Percentiles rank a stretch among this genome's conserved stretches.
These are phyloP conservation scores for Candida mesenterica DNA, from an alignment of 1,139 yeast genomes.

Conservation along the genomic window DNA sequence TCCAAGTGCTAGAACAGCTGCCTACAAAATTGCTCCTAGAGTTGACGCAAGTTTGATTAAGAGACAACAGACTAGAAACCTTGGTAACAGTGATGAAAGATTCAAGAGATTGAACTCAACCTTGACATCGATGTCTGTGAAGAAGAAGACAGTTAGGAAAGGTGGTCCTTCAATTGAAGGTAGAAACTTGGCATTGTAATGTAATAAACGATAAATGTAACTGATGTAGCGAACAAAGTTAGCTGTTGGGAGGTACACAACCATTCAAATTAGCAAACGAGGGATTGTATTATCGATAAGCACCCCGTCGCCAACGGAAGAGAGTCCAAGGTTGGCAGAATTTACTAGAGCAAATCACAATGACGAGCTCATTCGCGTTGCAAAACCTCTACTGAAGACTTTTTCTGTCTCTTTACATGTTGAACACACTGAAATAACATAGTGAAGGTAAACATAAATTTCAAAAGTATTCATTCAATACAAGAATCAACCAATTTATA, in stretches of 20 bases:
- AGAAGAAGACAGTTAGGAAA: slow-evolving; percentile 50
- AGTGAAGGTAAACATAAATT: no score
- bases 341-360: no score
- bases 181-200: slow-evolving; percentile 51
- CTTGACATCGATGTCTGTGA: slow-evolving; percentile 44
- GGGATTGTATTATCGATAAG: neutral
- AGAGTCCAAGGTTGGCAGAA: no score
- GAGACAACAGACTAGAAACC: slow-evolving; percentile 38
- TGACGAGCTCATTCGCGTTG: no score
- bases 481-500: slow-evolving; percentile 16
- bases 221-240: no score
- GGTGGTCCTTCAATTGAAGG: slow-evolving; percentile 83
- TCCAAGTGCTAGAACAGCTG: slow-evolving; percentile 84
- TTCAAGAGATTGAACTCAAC: slow-evolving; percentile 69
- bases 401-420: no score
- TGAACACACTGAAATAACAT: no score
- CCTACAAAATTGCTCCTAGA: slow-evolving; percentile 87
- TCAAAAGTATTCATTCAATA: no score
- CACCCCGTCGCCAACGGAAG: no score
- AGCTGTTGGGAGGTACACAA: slow-evolving; percentile 1
- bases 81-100: slow-evolving; percentile 70
- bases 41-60: slow-evolving; percentile 50
- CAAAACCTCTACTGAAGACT: no score
- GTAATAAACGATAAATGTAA: no score
- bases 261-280: neutral